These are phyloP conservation scores for Termitomyces sp. DNA, from an alignment of 768 basidiomycete species.

Conservation along the genomic window DNA sequence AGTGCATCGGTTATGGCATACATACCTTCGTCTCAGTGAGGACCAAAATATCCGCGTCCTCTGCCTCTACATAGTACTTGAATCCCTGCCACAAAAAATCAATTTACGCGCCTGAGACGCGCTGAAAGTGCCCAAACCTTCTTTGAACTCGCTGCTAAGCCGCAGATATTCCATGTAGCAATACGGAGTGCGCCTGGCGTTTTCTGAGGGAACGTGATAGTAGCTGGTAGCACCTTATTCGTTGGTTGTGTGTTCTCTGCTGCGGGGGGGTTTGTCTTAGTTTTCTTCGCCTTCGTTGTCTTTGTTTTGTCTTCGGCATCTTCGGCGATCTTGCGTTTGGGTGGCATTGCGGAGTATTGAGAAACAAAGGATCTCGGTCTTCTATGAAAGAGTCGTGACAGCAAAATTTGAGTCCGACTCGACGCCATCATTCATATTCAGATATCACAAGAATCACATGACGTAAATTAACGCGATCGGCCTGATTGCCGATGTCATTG, in stretches of 20 bases:
- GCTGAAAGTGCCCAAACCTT: constrained; percentile 43
- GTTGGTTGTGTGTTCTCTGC: constrained; percentile 55
- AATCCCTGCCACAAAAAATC: constrained; percentile 53
- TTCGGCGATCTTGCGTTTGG: constrained; percentile 17
- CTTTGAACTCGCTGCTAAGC: constrained; percentile 68
- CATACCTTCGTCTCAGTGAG: constrained; percentile 85
- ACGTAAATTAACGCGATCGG: constrained; percentile 5
- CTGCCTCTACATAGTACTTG: constrained; percentile 75
- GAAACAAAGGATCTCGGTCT: not conserved
- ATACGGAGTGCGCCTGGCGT: constrained; percentile 45
- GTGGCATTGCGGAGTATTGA: constrained; percentile 7
- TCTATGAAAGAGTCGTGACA: not conserved
- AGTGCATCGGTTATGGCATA: constrained; percentile 12
- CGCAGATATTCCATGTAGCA: constrained; percentile 77
- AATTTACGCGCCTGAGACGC: not conserved
- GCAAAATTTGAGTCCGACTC: not conserved
- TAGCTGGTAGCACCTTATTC: constrained; percentile 66
- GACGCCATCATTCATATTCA: not conserved
- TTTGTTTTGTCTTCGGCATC: constrained; percentile 20
- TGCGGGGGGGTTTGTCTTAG: constrained; percentile 7
- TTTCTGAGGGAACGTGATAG: constrained; percentile 52
- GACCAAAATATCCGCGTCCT: constrained; percentile 80
- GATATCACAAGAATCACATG: constrained; percentile 1
- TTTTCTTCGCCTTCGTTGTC: constrained; percentile 14
- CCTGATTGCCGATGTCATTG: constrained; percentile 9